Base-by-base conservation (phyloP, 371 early-diverging fungal genomes). In the Rhizopus sp. region DNA sequence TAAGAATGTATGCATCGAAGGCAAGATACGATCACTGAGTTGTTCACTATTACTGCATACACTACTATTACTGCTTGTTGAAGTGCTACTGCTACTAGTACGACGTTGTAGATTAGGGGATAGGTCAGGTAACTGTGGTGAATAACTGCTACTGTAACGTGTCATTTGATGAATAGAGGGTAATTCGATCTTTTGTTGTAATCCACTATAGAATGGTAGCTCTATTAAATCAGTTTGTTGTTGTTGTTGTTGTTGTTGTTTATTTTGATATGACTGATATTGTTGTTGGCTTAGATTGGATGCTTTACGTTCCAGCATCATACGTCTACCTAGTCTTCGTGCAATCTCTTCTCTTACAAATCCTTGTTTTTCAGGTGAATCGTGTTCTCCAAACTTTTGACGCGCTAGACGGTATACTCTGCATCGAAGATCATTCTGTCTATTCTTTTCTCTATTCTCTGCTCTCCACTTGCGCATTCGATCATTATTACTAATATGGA, bases 381-480 rank as follows among this genome's bases (percentile, higher is more conserved):
- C 81, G 9, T 71, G 71, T 9, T 80, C 76, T 12, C 87, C 88
- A 62, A 82, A 88, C 37, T 77, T 80, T 58, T 83, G 82, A 8
- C 84, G 70, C 3, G 88, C 88, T 42, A 83, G 70, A 5, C 86
- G 80, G 66, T 88, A 87, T 3, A 88, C 88, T 44, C 88, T 84
- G 50, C 87, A 88, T 17, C 88, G 71, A 60, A 87, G 66, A 50
- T 88, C 88, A 57, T 88, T 88, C 49, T 83, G 75, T 50, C 82
- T 70, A 55, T 88, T 85, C 49, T 85, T 85, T 48, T 85, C 85
- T 50, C 79, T 69, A 41, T 85, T 85, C 57, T 82, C 80, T n/a
- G 85, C 78, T 35, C 85, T 55, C 85, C 85, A 85, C 52, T 82
- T 69, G n/a, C 85, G 77, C 85, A 85, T 85, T 52, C 85, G 66